Evolutionary conservation across 495 filamentous ascomycete genomes (phyloP), one percentile per base, ranked within the genome.

Genomic region (Beverwykella pulmonaria): DNA sequence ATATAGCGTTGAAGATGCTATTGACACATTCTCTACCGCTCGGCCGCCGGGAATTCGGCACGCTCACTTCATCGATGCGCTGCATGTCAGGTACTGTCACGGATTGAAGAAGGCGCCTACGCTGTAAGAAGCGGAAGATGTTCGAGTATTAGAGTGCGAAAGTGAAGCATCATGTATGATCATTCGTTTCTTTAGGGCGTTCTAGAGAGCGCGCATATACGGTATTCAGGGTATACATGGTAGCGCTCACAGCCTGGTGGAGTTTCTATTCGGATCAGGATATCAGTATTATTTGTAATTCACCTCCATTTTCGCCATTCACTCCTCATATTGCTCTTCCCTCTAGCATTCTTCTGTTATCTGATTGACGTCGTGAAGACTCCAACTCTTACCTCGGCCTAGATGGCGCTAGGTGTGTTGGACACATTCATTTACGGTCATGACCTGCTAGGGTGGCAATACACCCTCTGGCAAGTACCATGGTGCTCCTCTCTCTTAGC

Each of bases 1-100:
- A 0, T 96, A 83, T 73, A 79, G 77, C 53, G 83, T 96, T 15
- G 84, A 90, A 70, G 86, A 88, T 61, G 93, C 93, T 3, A 88
- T 97, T 59, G 86, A 91, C 48, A 86, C 88, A 65, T 98, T 98
- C 76, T 86, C 87, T 52, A 75, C 75, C 63, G 81, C 83, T 64
- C 79, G 93, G 47, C 87, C 91, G 19, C 89, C 91, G 19, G 93
- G 93, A 9, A 96, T 98, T 69, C 86, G 87, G 68, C 93, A 98
- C 75, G 88, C 83, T 27, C 92, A 97, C 75, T 98, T 98, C 71
- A 81, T 92, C 69, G 92, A 96, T 76, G 86, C 89, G 52, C 77
- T 98, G 6, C 93, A 88, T 77, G 88, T 95, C 46, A 83, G 92
- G 54, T 96, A 94, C 73, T 54, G 49, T 47, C 48, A 54, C 46